These are phyloP conservation scores for Nigrospora oryzae DNA, from an alignment of 2,329 filamentous ascomycete species.

Conservation along the genomic window DNA sequence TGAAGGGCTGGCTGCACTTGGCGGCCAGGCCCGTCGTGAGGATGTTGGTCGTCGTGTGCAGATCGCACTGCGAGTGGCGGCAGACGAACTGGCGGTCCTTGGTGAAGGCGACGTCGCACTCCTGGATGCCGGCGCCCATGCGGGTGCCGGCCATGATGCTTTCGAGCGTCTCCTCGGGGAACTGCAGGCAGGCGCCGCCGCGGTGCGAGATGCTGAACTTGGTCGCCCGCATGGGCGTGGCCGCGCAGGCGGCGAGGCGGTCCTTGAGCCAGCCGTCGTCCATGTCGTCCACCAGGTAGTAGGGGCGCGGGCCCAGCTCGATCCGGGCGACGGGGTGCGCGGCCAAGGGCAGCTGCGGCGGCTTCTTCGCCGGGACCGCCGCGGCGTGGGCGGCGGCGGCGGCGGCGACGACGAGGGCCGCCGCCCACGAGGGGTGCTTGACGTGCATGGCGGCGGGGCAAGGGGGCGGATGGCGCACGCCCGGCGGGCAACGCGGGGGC, in stretches of 20 bases:
- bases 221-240: conserved; percentile 41
- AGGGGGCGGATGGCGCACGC: too few relatives aligned
- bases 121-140: conserved; percentile 59
- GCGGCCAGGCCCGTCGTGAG: conserved; percentile 51
- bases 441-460: background rate
- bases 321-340: conserved; percentile 33
- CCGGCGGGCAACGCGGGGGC: too few relatives aligned
- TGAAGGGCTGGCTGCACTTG: conserved; percentile 56
- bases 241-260: conserved; percentile 49
- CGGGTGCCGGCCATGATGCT: conserved; percentile 53
- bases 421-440: background rate
- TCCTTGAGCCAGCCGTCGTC: conserved; percentile 49
- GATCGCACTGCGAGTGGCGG: conserved; percentile 58
- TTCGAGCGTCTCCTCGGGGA: conserved; percentile 56
- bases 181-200: conserved; percentile 51
- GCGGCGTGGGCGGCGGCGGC: background rate
- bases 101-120: conserved; percentile 63
- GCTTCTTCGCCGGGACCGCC: conserved; percentile 8
- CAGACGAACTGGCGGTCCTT: conserved; percentile 58
- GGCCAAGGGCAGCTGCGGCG: background rate
- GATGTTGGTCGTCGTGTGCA: conserved; percentile 63
- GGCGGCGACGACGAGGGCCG: background rate
- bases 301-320: conserved; percentile 55
- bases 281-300: conserved; percentile 57
- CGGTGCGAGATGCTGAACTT: conserved; percentile 55